Evolutionary conservation across 164 flowering plant genomes (phyloP).

Genomic region (Tinospora cordifolia): DNA sequence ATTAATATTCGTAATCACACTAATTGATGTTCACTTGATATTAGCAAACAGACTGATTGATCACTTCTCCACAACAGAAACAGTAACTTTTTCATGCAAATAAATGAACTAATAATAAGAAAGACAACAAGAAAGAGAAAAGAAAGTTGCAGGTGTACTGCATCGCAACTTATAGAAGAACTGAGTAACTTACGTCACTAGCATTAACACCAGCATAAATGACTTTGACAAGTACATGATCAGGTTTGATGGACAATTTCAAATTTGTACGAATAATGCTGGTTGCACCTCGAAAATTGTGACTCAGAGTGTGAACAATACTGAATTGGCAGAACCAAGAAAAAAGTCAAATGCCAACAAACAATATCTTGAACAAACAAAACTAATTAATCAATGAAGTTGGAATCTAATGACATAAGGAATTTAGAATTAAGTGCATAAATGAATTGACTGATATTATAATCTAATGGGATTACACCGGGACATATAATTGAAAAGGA

Average conservation of each 20-base stretch:
- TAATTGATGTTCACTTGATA: no score
- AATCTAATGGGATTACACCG: not conserved
- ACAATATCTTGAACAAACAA: conserved; percentile 1
- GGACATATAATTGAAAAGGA: not conserved
- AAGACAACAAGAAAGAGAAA: not conserved
- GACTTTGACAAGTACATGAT: conserved; percentile 71
- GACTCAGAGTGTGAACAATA: conserved; percentile 73
- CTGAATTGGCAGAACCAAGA: conserved; percentile 33
- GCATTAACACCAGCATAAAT: conserved; percentile 97
- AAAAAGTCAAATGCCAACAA: not conserved
- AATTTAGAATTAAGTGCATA: not conserved
- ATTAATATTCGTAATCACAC: no score
- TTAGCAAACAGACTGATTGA: no score
- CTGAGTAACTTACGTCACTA: conserved; percentile 78
- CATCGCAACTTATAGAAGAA: conserved; percentile 1
- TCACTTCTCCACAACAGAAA: no score
- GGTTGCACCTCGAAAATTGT: conserved; percentile 81
- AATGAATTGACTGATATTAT: not conserved
- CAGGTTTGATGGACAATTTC: conserved; percentile 52
- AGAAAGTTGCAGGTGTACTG: not conserved
- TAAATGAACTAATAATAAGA: not conserved
- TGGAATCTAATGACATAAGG: not conserved
- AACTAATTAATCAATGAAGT: not conserved
- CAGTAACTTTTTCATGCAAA: not conserved
- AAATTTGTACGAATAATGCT: conserved; percentile 45